Percentiles rank a stretch among this genome's conserved stretches.
phyloP scores from a whole-genome alignment of 2,329 filamentous ascomycete genomes.

The Fusarium succisae region DNA sequence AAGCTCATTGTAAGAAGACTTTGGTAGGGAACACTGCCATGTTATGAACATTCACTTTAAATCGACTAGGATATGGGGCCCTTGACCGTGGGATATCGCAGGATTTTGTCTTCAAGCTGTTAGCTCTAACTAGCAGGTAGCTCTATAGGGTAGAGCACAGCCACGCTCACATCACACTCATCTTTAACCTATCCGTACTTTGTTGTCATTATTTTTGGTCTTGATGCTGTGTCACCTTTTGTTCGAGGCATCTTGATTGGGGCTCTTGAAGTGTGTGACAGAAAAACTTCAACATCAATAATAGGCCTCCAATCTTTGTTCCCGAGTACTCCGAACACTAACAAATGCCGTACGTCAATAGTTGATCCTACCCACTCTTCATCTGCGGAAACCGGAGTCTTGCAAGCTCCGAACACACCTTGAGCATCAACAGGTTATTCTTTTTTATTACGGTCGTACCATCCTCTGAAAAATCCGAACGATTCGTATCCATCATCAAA shows the following conservation, averaged over 20 bases:
- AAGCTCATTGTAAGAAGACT: background rate
- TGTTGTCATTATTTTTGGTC: background rate
- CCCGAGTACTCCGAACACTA: constrained; percentile 37
- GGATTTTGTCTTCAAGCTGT: background rate
- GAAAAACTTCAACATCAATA: background rate
- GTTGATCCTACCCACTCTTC: constrained; percentile 19
- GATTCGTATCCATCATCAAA: constrained; percentile 1
- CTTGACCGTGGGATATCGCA: constrained; percentile 9
- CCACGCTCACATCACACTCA: background rate
- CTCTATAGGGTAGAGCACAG: constrained; percentile 19
- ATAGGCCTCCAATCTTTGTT: background rate
- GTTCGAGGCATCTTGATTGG: background rate
- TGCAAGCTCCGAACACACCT: constrained; percentile 35
- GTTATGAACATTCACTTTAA: background rate
- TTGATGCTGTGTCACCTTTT: no score
- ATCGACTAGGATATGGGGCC: background rate
- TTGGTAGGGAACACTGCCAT: background rate
- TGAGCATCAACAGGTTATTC: constrained; percentile 6
- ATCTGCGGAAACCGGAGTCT: constrained; percentile 30
- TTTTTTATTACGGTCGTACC: constrained; percentile 21
- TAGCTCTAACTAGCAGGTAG: background rate
- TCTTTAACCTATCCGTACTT: background rate
- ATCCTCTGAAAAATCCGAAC: constrained; percentile 9
- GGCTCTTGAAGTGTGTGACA: background rate
- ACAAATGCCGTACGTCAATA: constrained; percentile 25